phyloP scores from a whole-genome alignment of 208 protist species.

The Leishmania arabica region DNA sequence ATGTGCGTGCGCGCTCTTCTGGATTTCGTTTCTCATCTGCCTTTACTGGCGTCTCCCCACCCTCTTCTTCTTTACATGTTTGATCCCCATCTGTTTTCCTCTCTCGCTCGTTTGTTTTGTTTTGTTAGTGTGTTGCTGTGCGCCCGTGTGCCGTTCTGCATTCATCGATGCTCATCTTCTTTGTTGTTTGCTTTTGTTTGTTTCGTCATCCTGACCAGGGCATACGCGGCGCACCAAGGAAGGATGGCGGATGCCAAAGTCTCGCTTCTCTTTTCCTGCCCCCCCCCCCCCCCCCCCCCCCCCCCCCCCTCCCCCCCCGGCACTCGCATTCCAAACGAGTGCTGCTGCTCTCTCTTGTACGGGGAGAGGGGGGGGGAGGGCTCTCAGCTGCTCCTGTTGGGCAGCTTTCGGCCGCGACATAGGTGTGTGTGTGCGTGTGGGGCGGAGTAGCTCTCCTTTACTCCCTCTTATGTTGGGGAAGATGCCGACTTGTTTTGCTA shows the following conservation, averaged over 20 bases:
- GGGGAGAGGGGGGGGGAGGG: background rate
- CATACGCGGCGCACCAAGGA: background rate
- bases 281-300: too few relatives aligned
- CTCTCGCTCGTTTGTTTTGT: too few relatives aligned
- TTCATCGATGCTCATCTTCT: background rate
- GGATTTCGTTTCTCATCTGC: background rate
- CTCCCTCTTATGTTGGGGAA: background rate
- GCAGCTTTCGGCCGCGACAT: background rate
- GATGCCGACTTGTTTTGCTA: background rate
- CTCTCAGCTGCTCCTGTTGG: background rate
- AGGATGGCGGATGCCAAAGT: background rate
- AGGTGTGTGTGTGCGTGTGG: background rate
- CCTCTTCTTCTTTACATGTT: background rate
- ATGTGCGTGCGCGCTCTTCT: background rate
- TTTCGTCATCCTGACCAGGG: background rate
- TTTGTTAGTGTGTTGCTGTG: background rate
- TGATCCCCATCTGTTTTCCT: background rate
- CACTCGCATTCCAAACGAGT: background rate
- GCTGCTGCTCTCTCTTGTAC: background rate
- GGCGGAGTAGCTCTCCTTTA: background rate
- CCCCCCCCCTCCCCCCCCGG: too few relatives aligned
- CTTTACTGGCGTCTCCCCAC: background rate
- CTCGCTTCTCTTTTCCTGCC: background rate
- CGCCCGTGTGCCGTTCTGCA: background rate
- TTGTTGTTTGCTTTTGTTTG: background rate